Evolutionary conservation across 2,329 filamentous ascomycete genomes (phyloP), one percentile per base, ranked within the genome.

Genomic region (Hymenoscyphus infarciens): DNA sequence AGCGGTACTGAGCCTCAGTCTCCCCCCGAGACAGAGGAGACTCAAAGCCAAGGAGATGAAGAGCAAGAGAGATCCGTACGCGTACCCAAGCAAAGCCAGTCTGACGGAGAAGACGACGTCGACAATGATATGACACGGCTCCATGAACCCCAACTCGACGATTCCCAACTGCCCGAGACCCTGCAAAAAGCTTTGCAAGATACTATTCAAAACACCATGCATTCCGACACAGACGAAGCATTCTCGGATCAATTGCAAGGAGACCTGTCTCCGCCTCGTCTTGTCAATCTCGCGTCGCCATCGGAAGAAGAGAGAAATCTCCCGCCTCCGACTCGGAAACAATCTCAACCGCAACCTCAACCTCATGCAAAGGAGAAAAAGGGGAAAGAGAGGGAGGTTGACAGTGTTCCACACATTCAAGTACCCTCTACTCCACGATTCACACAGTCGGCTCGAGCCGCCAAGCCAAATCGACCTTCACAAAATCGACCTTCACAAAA

Each of bases 1-100:
- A 52, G 45, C 22, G 45, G 19, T 54, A 27, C 25, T 27, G 25
- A 27, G 25, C 29, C 27, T 55, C 45, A 54, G 19, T 60, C 58
- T 54, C 45, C 58, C 19, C 58, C 49, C 11, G n/a, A 60, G 19
- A 60, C 58, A 29, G 42, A 49, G 13, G 29, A 54, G 16, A 60
- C 52, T 27, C 38, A 59, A 27, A 49, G 11, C 31, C 42, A 49
- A 49, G 22, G 15, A 11, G 42, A 52, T 53, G 42, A 52, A 19
- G 38, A 31, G n/a, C 22, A 52, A 27, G 45, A 52, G 45, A 52
- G 22, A 10, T 25, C 27, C 19, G 19, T 29, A 53, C 42, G n/a
- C 19, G 19, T 29, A 53, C 42, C 15, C 25, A 42, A 38, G 22
- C 25, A 22, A 38, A 27, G 27, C 5, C 57, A 59, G 35, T n/a